Evolutionary conservation across 805 yeast species (phyloP), one percentile per base, ranked within the genome.

Genomic region (Blastobotrys mokoenaii): DNA sequence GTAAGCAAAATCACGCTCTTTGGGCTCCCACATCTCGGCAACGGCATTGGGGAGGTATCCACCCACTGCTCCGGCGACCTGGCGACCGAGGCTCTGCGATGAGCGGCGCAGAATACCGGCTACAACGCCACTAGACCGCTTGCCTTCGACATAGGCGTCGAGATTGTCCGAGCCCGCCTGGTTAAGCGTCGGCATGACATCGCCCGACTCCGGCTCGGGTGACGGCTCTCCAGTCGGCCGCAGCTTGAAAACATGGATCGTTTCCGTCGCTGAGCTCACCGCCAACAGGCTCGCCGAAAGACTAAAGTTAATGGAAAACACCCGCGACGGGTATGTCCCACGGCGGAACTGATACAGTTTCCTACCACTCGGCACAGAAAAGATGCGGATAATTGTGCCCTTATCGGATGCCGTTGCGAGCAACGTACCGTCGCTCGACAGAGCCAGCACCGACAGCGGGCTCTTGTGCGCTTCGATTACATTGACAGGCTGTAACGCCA

Each of bases 331-430:
- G 59, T 89, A 89, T 1, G 90, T 79, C 0, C 96, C 96, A 54
- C 96, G 68, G 51, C 96, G 71, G 62, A 84, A 85, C 61, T 87
- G 90, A 48, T 71, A 76, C 14, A 84, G 61, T 53, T 76, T 77
- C 15, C 63, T 61, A 10, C 72, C 73, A 3, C 76, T 69, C 1
- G 72, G 70, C 0, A 85, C 79, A 31, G 81, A 69, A 57, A 89
- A 93, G 2, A 93, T 82, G 38, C 97, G 68, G 2, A 90, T 78
- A 17, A 93, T 79, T 0, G 97, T 93, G 1, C 98, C 98, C 58
- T 86, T 85, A 31, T 74, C 78, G 0, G 96, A 85, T 4, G 96
- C 87, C 0, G 97, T 85, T 0, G 97, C 96, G 38, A 90, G 70
- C 51, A 85, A 67, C 1, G 77, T 70, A 0, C 97, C 97, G 56